Evolutionary conservation across 306 rosid species (phyloP).

Genomic region (Begonia peltatifolia): DNA sequence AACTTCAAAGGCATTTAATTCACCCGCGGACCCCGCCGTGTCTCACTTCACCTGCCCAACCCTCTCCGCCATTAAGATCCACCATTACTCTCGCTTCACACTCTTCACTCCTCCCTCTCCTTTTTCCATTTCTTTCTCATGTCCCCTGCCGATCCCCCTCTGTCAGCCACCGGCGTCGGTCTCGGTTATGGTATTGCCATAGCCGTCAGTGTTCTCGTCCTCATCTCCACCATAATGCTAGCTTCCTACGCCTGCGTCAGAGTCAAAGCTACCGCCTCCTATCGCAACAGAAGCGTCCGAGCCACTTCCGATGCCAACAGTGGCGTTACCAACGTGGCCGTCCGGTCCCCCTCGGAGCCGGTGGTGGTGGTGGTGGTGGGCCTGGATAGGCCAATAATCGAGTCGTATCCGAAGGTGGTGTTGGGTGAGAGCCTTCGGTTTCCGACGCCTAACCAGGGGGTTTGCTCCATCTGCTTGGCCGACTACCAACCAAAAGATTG

Average conservation of each 20-base stretch:
- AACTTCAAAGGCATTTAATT: not conserved
- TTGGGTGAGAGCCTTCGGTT: conserved; percentile 39
- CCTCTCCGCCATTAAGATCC: conserved; percentile 5
- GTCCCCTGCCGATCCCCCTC: conserved; percentile 28
- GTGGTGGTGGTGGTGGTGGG: conserved; percentile 20
- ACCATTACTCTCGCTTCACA: not conserved
- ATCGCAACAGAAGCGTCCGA: not conserved
- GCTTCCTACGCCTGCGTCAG: conserved; percentile 45
- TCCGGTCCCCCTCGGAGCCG: conserved; percentile 1
- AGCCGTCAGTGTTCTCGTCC: conserved; percentile 56
- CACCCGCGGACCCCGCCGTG: conserved; percentile 34
- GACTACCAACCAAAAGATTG: conserved; percentile 37
- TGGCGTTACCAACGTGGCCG: not conserved
- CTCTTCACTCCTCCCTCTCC: conserved; percentile 1
- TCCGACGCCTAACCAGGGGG: conserved; percentile 31
- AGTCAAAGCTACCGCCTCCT: conserved; percentile 18
- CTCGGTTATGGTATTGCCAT: conserved; percentile 60
- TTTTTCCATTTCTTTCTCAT: conserved; percentile 7
- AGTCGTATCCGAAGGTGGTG: conserved; percentile 34
- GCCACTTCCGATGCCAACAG: not conserved
- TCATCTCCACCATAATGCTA: conserved; percentile 59
- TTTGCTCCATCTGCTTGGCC: conserved; percentile 41
- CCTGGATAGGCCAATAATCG: conserved; percentile 30
- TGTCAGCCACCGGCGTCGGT: conserved; percentile 31
- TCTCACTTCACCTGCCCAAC: conserved; percentile 15